Evolutionary conservation across 805 yeast genomes (phyloP), one percentile per base, ranked within the genome.

Genomic region (Saturnispora silvae): DNA sequence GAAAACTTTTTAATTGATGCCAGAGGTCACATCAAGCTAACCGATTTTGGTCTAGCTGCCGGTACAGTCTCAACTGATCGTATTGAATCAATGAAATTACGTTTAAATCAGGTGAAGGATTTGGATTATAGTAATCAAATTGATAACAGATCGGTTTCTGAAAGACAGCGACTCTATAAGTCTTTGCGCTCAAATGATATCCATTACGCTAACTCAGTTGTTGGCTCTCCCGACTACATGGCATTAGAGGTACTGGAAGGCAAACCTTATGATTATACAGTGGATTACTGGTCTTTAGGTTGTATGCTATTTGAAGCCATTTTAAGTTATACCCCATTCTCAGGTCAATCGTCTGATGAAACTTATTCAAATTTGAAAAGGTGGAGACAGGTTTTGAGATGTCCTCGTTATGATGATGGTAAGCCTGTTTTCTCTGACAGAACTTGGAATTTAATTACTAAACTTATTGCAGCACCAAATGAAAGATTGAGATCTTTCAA

Each of bases 161-260:
- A 94, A 60, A 77, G 98, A 61, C 95, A 89, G 60, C 70, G 74
- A 50, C 65, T 86, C 54, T 92, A 87, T 60, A 76, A 83, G 44
- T 76, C 80, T n/a, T 57, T 79, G 38, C 74, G 94, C 47, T 80
- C 75, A 42, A 71, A 71, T 25, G 95, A 86, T 49, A 70, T 83
- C 41, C 85, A 82, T 49, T 80, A 81, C 52, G 97, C 99, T 14
- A 83, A 84, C 50, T 85, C 96, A 1, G 84, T 89, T 48, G 99
- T 92, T 13, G 99, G 99, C 1, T 82, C 95, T 4, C 99, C 99
- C 1, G 99, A 92, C 59, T 92, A 92, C 56, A 92, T 92, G 99
- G 98, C 99, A 1, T 67, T 92, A 35, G 99, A 92, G 59, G 97
- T 92, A 10, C 71, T 92, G 37, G 94, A 85, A 59, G 98, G 98